phyloP scores from a whole-genome alignment of 73 alveolate genomes.

The Tetrahymena thermophila region DNA sequence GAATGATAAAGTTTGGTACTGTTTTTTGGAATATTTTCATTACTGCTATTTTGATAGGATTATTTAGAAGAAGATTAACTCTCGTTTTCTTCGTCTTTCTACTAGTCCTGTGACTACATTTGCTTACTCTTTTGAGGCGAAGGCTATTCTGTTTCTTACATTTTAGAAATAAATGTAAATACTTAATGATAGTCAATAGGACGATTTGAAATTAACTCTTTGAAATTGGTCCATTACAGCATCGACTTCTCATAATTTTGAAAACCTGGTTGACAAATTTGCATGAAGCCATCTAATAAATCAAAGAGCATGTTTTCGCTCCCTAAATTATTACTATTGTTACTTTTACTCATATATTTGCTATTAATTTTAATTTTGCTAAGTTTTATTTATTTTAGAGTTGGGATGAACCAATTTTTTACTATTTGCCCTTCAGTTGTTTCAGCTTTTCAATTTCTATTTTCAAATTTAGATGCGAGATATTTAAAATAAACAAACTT shows the following conservation, averaged over 20 bases:
- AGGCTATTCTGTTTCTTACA: neutral
- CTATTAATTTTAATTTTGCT: neutral
- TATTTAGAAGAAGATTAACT: neutral
- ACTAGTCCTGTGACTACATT: neutral
- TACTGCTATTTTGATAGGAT: neutral
- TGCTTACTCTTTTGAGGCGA: neutral
- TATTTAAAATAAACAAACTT: neutral
- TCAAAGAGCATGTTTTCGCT: neutral
- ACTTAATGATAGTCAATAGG: neutral
- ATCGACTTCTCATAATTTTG: neutral
- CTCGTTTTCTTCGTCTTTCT: neutral
- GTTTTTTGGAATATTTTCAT: neutral
- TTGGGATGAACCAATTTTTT: neutral
- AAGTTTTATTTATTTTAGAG: neutral
- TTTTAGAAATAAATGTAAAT: neutral
- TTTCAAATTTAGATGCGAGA: neutral
- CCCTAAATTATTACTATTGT: neutral
- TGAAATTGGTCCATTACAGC: neutral
- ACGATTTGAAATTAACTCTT: neutral
- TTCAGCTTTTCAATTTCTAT: neutral
- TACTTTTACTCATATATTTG: neutral
- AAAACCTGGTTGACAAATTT: neutral
- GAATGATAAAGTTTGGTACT: neutral
- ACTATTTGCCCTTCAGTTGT: neutral
- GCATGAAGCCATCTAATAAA: neutral